A percentile compares a stretch with the other conserved stretches of the same genome.
phyloP scores from a whole-genome alignment of 805 yeast species.

The Grigorovia yakushimaensis region DNA sequence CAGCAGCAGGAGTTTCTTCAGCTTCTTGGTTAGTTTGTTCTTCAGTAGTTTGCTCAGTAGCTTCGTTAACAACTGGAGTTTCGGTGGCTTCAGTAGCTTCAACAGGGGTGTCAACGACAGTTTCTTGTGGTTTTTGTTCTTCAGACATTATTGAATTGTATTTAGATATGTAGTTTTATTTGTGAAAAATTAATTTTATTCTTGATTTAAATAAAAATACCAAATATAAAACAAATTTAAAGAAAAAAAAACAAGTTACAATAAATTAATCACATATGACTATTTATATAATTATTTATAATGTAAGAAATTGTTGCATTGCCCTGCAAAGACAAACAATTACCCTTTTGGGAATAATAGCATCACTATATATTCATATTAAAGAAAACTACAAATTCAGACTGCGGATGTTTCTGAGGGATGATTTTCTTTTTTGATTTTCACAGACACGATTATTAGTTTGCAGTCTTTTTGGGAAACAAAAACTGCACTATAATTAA shows the following conservation, averaged over 20 bases:
- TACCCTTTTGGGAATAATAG: background rate
- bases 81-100: no score
- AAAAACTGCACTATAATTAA: background rate
- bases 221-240: no score
- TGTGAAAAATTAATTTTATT: no score
- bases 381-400: no score
- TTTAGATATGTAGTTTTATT: background rate
- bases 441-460: background rate
- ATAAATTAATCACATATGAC: background rate
- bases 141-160: slow-evolving; percentile 1
- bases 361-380: background rate
- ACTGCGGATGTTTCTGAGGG: background rate
- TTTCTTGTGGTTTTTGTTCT: slow-evolving; percentile 3
- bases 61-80: no score
- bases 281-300: background rate
- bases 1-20: background rate
- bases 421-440: background rate
- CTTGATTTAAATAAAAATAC: no score
- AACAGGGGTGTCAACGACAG: background rate
- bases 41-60: background rate
- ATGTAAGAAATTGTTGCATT: background rate
- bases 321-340: background rate
- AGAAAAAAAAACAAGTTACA: no score
- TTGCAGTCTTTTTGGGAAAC: background rate
- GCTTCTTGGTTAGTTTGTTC: background rate